Percentiles rank a stretch among this genome's conserved stretches.
These are phyloP conservation scores for Calonectria multiphialidica DNA, from an alignment of 2,329 filamentous ascomycete species.

Conservation along the genomic window DNA sequence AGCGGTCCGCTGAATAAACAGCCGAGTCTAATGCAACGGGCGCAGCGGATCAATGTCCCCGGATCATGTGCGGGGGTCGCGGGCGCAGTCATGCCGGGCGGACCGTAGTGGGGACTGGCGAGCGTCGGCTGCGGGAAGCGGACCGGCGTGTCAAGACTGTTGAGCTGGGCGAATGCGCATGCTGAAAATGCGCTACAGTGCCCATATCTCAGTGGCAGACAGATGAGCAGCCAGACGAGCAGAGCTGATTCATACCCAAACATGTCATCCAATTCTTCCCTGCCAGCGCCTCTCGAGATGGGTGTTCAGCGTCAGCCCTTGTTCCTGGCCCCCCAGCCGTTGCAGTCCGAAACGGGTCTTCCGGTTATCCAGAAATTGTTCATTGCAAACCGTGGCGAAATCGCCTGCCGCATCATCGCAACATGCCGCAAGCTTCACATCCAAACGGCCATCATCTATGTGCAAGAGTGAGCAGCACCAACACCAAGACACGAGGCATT, in stretches of 20 bases:
- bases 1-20: neutral
- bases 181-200: constrained; percentile 2
- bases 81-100: neutral
- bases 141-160: neutral
- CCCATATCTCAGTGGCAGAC: neutral
- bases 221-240: neutral
- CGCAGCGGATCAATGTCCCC: neutral
- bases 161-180: neutral
- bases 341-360: constrained; percentile 4
- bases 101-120: neutral
- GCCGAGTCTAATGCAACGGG: neutral
- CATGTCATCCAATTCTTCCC: neutral
- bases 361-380: constrained; percentile 42
- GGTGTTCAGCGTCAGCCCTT: neutral
- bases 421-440: constrained; percentile 54
- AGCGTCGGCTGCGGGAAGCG: neutral
- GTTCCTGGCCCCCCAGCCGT: constrained; percentile 8
- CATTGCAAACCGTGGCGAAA: constrained; percentile 41
- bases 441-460: constrained; percentile 67
- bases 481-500: neutral
- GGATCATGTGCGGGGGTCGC: neutral
- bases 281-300: neutral
- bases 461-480: constrained; percentile 49
- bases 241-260: neutral
- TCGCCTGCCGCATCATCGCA: constrained; percentile 34